Conservation (phyloP, 306 rosid genomes). For the Astragalus membranaceus region DNA sequence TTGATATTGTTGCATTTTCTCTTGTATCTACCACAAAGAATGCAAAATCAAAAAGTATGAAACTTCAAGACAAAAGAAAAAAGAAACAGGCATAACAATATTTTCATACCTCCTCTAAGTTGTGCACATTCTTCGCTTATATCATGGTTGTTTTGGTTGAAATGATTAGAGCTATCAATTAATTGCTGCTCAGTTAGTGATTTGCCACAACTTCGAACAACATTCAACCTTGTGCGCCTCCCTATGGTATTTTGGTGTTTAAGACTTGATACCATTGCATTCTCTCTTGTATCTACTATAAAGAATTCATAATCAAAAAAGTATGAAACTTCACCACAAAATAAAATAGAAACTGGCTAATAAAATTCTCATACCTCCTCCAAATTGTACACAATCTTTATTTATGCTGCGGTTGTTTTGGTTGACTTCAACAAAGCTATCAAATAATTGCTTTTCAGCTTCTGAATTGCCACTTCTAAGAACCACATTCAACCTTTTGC, state of each 20-base stretch:
- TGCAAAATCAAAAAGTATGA: background rate
- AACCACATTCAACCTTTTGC: background rate
- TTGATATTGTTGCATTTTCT: background rate
- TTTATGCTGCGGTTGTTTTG: background rate
- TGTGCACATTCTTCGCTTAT: background rate
- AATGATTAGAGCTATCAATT: background rate
- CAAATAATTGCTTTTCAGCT: background rate
- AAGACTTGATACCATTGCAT: no score
- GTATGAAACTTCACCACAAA: background rate
- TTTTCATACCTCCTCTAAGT: background rate
- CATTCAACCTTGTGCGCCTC: background rate
- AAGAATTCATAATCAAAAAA: background rate
- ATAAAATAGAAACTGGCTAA: background rate
- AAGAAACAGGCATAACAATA: background rate
- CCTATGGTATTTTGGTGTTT: background rate
- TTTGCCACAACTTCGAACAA: background rate
- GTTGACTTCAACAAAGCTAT: background rate
- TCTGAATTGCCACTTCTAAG: background rate
- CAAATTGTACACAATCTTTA: background rate
- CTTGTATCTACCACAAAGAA: background rate
- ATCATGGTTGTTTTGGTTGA: background rate
- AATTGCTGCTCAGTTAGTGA: background rate
- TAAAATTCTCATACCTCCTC: background rate
- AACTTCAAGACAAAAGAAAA: background rate
- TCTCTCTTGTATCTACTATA: no score